Base-by-base conservation (phyloP, 2,329 filamentous ascomycete genomes). In the Phoma sp. region DNA sequence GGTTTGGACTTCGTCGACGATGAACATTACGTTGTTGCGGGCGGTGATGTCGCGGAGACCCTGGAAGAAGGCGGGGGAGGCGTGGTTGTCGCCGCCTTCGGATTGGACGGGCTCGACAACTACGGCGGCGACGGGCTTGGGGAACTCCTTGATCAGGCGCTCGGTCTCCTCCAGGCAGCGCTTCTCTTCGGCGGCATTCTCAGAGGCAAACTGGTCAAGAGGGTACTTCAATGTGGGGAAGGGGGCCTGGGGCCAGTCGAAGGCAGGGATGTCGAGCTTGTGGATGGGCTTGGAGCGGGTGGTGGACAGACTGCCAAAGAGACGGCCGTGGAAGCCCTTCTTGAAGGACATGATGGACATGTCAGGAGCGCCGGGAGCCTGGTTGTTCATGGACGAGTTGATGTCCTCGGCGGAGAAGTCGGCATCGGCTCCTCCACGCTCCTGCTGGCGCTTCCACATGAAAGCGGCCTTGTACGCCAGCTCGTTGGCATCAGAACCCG, bases 391-490 rank as follows among this genome's bases (percentile, higher is more conserved):
- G 69, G 85, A 82, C 9, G 86, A 88, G 41, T 80, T 74, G 57
- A 93, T 81, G 77, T 96, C 93, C 69, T 90, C 86, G 47, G 86
- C 78, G 31, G 89, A 90, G 80, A 96, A 96, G 54, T 94, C 90
- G 51, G 88, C 89, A 33, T 88, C 76, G 40, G 85, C 81, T 7
- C 91, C 91, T 63, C 92, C 92, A 58, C 93, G 90, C 78, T 95
- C 86, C 61, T 87, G 83, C 76, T 92, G 90, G 43, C 90, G 87
- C 71, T 89, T 88, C 84, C 89, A 96, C 88, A 96, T 96, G 80
- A 96, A 96, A 44, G 93, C 92, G 8, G 92, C 92, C 81, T 96
- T 96, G 85, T 92, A 96, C 38, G 93, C 93, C 31, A 91, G 90
- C 80, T 96, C 93, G 79, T 96, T 96, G 77, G 92, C 92, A 71